Evolutionary conservation across 2,329 filamentous ascomycete species (phyloP).

Genomic region (Tympanopsis confertula): DNA sequence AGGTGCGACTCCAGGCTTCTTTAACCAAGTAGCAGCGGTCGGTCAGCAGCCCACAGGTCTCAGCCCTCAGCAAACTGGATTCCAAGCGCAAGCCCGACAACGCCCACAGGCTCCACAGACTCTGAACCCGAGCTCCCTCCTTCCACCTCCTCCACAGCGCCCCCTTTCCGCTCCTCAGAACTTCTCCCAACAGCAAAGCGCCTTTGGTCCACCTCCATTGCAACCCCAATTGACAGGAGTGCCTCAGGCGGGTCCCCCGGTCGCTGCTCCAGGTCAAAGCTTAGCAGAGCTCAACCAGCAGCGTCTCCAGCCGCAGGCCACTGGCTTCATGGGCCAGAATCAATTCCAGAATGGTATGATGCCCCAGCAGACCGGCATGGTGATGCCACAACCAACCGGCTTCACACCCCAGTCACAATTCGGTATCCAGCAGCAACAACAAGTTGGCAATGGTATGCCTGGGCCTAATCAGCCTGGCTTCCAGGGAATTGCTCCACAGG

Average conservation of each 20-base stretch:
- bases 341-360: constrained; percentile 39
- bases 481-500: constrained; percentile 22
- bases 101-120: constrained; percentile 60
- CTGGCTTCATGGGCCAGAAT: constrained; percentile 19
- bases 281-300: constrained; percentile 61
- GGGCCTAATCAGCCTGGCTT: constrained; percentile 10
- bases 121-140: constrained; percentile 50
- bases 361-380: constrained; percentile 55
- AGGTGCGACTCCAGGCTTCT: constrained; percentile 34
- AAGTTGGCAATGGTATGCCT: constrained; percentile 14
- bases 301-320: constrained; percentile 32
- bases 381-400: constrained; percentile 15
- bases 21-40: constrained; percentile 23
- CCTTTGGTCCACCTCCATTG: constrained; percentile 63
- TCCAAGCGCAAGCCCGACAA: constrained; percentile 41
- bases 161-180: constrained; percentile 74
- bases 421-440: constrained; percentile 11
- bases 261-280: constrained; percentile 66
- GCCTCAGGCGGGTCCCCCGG: constrained; percentile 33
- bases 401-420: constrained; percentile 6
- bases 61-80: constrained; percentile 49
- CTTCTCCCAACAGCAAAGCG: constrained; percentile 56
- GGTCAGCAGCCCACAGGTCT: constrained; percentile 31
- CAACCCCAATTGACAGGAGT: constrained; percentile 77
- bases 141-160: constrained; percentile 65